Conservation (phyloP, 2,329 filamentous ascomycete genomes). For the Clonostachys rosea region DNA sequence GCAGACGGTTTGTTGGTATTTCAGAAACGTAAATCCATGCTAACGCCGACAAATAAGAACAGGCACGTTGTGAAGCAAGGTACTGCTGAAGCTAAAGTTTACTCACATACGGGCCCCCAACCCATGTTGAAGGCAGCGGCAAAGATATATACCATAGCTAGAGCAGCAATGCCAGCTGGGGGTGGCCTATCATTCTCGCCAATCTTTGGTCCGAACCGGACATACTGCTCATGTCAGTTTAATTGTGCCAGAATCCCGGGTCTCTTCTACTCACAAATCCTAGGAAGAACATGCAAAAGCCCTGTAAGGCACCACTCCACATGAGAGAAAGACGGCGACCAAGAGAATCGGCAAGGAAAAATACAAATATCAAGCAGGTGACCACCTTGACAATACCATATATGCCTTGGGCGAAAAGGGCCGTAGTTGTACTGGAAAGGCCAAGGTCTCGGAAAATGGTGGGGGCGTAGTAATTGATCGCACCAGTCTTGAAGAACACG, state of each 20-base stretch:
- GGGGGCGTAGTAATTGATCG: constrained; percentile 55
- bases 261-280: constrained; percentile 30
- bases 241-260: neutral
- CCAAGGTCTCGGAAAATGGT: constrained; percentile 58
- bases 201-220: constrained; percentile 36
- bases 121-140: constrained; percentile 56
- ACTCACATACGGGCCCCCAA: constrained; percentile 63
- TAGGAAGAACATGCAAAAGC: constrained; percentile 51
- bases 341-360: constrained; percentile 60
- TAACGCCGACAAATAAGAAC: neutral
- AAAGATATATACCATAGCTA: constrained; percentile 61
- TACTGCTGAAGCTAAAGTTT: neutral
- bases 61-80: constrained; percentile 2
- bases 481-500: constrained; percentile 9
- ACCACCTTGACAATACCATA: constrained; percentile 65
- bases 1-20: constrained; percentile 54
- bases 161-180: constrained; percentile 39
- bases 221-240: constrained; percentile 27
- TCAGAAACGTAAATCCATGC: constrained; percentile 48
- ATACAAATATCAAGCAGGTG: constrained; percentile 54
- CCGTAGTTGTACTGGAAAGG: constrained; percentile 41
- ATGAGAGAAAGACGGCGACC: constrained; percentile 42
- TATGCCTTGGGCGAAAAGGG: constrained; percentile 63
- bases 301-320: constrained; percentile 15
- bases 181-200: constrained; percentile 33